phyloP scores from a whole-genome alignment of 2,329 filamentous ascomycete species.

The Curvularia verruculosa region DNA sequence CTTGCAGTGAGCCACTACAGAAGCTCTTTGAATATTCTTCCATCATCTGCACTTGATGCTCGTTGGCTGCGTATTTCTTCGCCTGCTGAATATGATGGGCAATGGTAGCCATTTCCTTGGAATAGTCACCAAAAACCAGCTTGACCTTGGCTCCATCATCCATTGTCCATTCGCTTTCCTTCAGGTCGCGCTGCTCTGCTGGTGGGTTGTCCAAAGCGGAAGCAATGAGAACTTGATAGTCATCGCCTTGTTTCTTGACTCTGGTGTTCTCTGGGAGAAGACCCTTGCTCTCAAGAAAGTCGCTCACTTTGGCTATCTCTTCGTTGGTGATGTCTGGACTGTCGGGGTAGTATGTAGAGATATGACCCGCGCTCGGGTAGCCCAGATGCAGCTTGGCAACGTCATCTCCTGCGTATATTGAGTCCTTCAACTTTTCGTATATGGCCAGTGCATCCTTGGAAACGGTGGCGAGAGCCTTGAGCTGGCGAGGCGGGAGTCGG shows the following conservation, averaged over 20 bases:
- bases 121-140: conserved; percentile 55
- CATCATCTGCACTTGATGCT: conserved; percentile 54
- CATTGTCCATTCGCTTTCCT: conserved; percentile 55
- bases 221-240: conserved; percentile 57
- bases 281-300: conserved; percentile 54
- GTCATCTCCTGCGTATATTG: conserved; percentile 52
- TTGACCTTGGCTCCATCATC: conserved; percentile 55
- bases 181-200: conserved; percentile 49
- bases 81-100: conserved; percentile 55
- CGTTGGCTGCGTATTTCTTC: conserved; percentile 55
- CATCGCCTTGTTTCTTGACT: conserved; percentile 52
- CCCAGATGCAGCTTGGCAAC: conserved; percentile 56
- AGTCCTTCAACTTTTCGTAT: conserved; percentile 53
- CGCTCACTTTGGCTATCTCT: conserved; percentile 54
- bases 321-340: conserved; percentile 56
- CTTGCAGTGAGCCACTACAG: conserved; percentile 56
- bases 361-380: conserved; percentile 56
- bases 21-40: conserved; percentile 58
- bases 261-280: conserved; percentile 59
- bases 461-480: conserved; percentile 54
- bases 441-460: conserved; percentile 49
- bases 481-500: conserved; percentile 51
- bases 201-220: conserved; percentile 52
- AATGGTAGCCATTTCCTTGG: conserved; percentile 55
- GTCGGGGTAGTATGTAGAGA: conserved; percentile 59